Evolutionary conservation across 495 filamentous ascomycete genomes (phyloP), one percentile per base, ranked within the genome.

Genomic region (Talaromyces trachyspermus): DNA sequence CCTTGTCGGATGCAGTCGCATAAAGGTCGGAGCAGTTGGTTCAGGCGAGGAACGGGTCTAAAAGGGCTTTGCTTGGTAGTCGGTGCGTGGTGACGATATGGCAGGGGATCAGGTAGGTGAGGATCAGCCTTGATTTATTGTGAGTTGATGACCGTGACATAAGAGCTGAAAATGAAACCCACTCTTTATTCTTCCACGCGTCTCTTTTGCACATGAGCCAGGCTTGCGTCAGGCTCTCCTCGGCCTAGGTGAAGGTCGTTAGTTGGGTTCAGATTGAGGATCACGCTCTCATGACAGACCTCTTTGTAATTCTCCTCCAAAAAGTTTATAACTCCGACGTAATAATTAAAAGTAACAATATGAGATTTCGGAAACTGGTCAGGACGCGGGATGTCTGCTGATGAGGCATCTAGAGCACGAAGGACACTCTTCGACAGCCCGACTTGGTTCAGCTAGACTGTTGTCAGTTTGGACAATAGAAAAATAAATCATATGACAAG

Each of bases 311-410:
- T 84, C 61, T 97, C 94, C 49, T 96, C 89, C 8, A 98, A 64
- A 61, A 97, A 97, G 42, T 78, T 68, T 18, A 97, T 79, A 12
- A 97, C 84, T 12, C 94, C 92, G 54, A 87, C 74, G 58, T 95
- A 96, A 64, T 96, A 98, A 56, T 89, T 85, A 68, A 94, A 97
- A 2, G 92, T 95, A n/a, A 96, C 89, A 37, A 85, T 83, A 51
- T 98, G 91, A 0, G 89, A 81, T 48, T 83, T 86, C 1, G 92
- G 92, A 59, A 91, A 96, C 5, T 67, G 65, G 2, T 78, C 69
- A 17, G 94, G 65, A 0, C 72, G 59, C 1, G 94, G 92, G 61
- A 95, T 82, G 54, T 98, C 94, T 8, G 70, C 70, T 14, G 74
- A 72, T 23, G 80, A 78, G 5, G 88, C 91, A 40, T 80, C 73